Percentiles rank a stretch among this genome's conserved stretches.
Conservation (phyloP, 1,284 basidiomycete genomes). For the Fomes fomentarius region DNA sequence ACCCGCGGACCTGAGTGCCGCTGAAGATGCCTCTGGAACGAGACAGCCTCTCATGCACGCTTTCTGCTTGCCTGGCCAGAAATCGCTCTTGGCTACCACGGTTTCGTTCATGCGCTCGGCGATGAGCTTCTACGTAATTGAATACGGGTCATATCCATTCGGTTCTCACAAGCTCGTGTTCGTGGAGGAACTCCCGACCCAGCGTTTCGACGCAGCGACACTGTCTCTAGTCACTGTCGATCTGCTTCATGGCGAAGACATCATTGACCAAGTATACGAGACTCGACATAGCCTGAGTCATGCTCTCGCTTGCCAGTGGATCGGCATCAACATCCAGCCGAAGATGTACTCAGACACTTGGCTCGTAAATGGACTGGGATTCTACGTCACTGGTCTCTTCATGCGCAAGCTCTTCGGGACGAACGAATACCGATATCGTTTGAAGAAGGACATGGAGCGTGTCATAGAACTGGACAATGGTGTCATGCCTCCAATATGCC, state of each 20-base stretch:
- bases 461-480: constrained; percentile 89
- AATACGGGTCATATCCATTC: constrained; percentile 97
- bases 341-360: constrained; percentile 96
- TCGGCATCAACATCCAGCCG: constrained; percentile 95
- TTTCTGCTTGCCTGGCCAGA: constrained; percentile 91
- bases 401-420: constrained; percentile 89
- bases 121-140: constrained; percentile 90
- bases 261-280: constrained; percentile 94
- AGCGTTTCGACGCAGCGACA: constrained; percentile 85
- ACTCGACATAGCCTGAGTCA: constrained; percentile 88
- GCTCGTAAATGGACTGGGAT: constrained; percentile 92
- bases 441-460: constrained; percentile 98
- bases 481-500: constrained; percentile 91
- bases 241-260: constrained; percentile 84
- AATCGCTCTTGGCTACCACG: constrained; percentile 68
- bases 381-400: constrained; percentile 92
- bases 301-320: constrained; percentile 94
- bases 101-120: constrained; percentile 84
- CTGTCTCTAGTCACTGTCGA: constrained; percentile 84
- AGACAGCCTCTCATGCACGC: constrained; percentile 88
- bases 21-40: constrained; percentile 62
- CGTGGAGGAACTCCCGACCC: constrained; percentile 84
- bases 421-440: constrained; percentile 95
- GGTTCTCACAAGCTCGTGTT: constrained; percentile 96
- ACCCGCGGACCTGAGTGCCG: constrained; percentile 58